These are phyloP conservation scores for Phaeophleospora eucalypticola DNA, from an alignment of 2,329 filamentous ascomycete genomes.

Conservation along the genomic window DNA sequence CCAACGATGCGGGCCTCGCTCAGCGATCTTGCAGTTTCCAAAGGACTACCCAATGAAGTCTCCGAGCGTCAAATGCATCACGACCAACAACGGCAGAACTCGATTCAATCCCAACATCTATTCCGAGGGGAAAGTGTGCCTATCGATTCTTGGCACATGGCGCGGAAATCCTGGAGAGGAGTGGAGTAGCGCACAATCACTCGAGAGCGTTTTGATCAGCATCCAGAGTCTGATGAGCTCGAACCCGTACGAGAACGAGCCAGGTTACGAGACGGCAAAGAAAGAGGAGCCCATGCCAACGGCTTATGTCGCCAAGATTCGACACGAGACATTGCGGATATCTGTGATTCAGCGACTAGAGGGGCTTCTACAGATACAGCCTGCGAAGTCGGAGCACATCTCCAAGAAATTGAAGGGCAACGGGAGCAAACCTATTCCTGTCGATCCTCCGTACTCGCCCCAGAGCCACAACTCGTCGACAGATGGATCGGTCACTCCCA, in stretches of 20 bases:
- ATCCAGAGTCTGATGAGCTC: conserved; percentile 94
- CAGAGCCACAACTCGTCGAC: conserved; percentile 6
- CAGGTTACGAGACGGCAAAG: conserved; percentile 68
- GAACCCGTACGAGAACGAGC: conserved; percentile 68
- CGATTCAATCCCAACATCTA: conserved; percentile 99
- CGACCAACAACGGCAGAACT: conserved; percentile 82
- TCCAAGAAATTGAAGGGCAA: conserved; percentile 19
- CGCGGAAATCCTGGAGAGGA: conserved; percentile 83
- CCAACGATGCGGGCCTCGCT: not conserved
- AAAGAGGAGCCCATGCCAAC: conserved; percentile 25
- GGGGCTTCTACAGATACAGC: conserved; percentile 64
- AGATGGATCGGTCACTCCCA: conserved; percentile 13
- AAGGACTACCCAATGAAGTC: conserved; percentile 75
- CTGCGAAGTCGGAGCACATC: conserved; percentile 22
- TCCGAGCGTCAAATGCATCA: conserved; percentile 62
- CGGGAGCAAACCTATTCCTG: conserved; percentile 2
- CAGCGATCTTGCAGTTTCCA: conserved; percentile 16
- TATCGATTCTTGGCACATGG: conserved; percentile 79
- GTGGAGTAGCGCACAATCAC: conserved; percentile 92
- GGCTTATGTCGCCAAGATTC: conserved; percentile 58
- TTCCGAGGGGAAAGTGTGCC: conserved; percentile 80
- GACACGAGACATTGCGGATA: conserved; percentile 83
- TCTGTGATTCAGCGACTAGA: conserved; percentile 84
- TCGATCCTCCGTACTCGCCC: conserved; percentile 10
- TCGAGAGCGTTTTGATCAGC: conserved; percentile 90